These are phyloP conservation scores for Trichoderma virens DNA, from an alignment of 495 filamentous ascomycete genomes.

Conservation along the genomic window DNA sequence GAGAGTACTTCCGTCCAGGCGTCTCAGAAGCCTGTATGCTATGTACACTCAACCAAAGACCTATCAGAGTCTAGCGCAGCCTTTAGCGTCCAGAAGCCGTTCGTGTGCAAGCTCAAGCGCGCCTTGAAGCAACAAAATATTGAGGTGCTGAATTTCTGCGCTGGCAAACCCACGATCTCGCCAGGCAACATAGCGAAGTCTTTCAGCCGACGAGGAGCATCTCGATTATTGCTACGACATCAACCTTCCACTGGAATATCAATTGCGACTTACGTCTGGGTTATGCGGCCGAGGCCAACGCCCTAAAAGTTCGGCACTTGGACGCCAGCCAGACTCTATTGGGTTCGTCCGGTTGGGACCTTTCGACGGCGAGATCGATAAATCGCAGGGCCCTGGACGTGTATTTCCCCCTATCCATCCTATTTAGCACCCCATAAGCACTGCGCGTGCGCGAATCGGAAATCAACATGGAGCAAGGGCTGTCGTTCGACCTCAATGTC, in stretches of 20 bases:
- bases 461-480: constrained; percentile 12
- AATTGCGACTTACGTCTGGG: background rate
- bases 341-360: background rate
- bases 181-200: background rate
- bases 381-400: background rate
- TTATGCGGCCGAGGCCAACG: background rate
- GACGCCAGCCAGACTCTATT: constrained; percentile 4
- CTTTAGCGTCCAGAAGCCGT: background rate
- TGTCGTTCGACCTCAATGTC: constrained; percentile 17
- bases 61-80: background rate
- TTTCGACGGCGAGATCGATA: background rate
- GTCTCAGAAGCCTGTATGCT: background rate
- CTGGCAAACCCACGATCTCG: background rate
- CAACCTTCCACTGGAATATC: too few species aligned
- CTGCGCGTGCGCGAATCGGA: constrained; percentile 23
- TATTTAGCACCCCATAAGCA: background rate
- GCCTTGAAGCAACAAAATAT: constrained; percentile 8
- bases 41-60: background rate
- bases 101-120: constrained; percentile 1
- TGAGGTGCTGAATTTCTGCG: constrained; percentile 2
- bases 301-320: background rate
- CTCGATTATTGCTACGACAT: background rate
- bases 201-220: background rate
- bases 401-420: background rate
- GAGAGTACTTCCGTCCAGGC: background rate